Evolutionary conservation across 176 grass and related monocot species (phyloP).

Genomic region (Calamus simplicifolius): DNA sequence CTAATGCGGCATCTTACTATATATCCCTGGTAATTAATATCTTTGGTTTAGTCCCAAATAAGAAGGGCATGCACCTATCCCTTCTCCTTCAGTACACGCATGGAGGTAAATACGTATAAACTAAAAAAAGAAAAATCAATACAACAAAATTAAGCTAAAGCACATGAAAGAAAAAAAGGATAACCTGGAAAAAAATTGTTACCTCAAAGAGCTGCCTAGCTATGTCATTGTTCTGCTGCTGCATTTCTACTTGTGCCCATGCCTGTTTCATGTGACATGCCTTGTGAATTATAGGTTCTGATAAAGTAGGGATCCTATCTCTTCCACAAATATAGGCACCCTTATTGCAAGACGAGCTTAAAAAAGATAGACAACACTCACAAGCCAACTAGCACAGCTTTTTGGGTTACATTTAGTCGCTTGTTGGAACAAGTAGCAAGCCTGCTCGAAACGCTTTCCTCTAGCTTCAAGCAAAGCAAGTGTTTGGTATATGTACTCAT

Average conservation of each 20-base stretch:
- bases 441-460: slow-evolving; percentile 69
- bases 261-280: slow-evolving; percentile 53
- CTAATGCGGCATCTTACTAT: no score
- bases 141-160: slow-evolving; percentile 4
- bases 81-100: no score
- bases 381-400: slow-evolving; percentile 99
- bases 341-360: background rate
- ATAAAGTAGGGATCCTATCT: no score
- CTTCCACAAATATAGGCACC: no score
- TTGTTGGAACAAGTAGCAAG: slow-evolving; percentile 75
- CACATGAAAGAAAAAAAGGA: slow-evolving; percentile 8
- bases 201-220: slow-evolving; percentile 97
- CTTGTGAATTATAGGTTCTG: slow-evolving; percentile 1
- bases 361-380: slow-evolving; percentile 44
- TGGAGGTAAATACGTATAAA: no score
- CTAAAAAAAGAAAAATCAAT: background rate
- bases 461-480: slow-evolving; percentile 95
- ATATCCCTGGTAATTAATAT: no score
- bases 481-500: slow-evolving; percentile 98
- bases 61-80: no score
- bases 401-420: slow-evolving; percentile 81
- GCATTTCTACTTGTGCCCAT: slow-evolving; percentile 96
- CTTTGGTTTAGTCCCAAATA: no score
- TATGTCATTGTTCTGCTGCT: slow-evolving; percentile 58
- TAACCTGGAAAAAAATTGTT: slow-evolving; percentile 36